Evolutionary conservation across 129 eudicot genomes (phyloP), one percentile per base, ranked within the genome.

Genomic region (Flaveria trinervia): DNA sequence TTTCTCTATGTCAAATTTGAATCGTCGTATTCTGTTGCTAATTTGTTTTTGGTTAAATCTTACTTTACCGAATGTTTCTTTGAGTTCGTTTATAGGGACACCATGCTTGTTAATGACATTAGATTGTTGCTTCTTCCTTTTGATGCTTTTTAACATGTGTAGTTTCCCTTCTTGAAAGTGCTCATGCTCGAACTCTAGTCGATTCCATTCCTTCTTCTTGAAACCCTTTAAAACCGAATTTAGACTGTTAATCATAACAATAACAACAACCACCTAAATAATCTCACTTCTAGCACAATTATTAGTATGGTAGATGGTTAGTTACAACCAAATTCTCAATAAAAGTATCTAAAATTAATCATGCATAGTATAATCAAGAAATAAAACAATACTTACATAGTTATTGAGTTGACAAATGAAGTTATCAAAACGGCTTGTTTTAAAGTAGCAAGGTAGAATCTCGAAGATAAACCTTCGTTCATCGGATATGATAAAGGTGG

Each of bases 401-500:
- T 70, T 78, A 50, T 48, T 59, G n/a, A 78, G 77, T 46, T 78
- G 82, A 56, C 64, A 44, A 17, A 22, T 45, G 52, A 60, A 78
- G 77, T 41, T 78, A 70, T 60, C 71, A 48, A 78, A 48, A 28
- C 22, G 28, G 17, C 7, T 48, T 4, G 23, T 60, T 48, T 48
- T 71, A 18, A 71, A 59, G 72, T 78, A 59, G 52, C 23, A 17
- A 2, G 77, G 82, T 18, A 78, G 76, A 61, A 60, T 78, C 51
- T 78, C 54, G 6, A 5, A 26, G 15, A 23, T 62, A 16, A 70
- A 78, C 18, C 41, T 60, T 17, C 2, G 54, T 46, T 78, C 77
- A 46, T 71, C 72, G 2, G 50, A 71, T 59, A 70, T 48, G 65
- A 78, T 60, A 57, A 79, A 79, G 4, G 77, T 71, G 52, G 28